Conservation (phyloP, 768 basidiomycete genomes). For the Hydnomerulius pinastri region DNA sequence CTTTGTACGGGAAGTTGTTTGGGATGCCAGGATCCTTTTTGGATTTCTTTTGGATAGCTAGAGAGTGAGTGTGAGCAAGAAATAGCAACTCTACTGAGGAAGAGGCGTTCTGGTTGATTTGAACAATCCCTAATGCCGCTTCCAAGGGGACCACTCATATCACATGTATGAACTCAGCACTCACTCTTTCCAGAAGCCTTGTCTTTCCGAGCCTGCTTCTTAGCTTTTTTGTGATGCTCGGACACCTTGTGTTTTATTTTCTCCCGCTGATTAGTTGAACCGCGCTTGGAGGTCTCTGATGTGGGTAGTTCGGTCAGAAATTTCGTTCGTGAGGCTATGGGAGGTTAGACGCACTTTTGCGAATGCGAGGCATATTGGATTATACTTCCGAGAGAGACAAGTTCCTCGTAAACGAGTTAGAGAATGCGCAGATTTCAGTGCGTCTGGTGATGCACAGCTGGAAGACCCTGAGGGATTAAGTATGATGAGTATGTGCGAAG, state of each 20-base stretch:
- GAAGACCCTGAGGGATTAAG: not conserved
- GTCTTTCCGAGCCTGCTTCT: conserved; percentile 70
- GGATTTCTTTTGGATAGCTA: conserved; percentile 43
- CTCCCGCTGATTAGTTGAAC: conserved; percentile 68
- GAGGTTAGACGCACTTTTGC: conserved; percentile 54
- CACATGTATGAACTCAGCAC: not conserved
- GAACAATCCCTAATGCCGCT: no score
- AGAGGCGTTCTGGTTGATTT: no score
- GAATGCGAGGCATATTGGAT: conserved; percentile 59
- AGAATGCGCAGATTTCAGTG: not conserved
- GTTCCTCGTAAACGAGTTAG: not conserved
- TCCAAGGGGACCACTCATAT: no score
- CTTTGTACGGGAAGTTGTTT: conserved; percentile 92
- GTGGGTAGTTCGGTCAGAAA: not conserved
- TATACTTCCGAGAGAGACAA: not conserved
- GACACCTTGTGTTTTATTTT: conserved; percentile 74
- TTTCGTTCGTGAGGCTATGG: conserved; percentile 11
- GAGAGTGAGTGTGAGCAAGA: not conserved
- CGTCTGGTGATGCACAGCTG: not conserved
- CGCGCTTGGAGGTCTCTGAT: conserved; percentile 82
- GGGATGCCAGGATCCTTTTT: conserved; percentile 91
- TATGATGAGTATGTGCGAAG: no score
- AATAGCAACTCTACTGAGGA: no score
- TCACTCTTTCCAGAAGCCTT: conserved; percentile 87
- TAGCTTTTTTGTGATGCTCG: conserved; percentile 75